Conservation (phyloP, 345 rosid species). For the Pugionium cornutum region DNA sequence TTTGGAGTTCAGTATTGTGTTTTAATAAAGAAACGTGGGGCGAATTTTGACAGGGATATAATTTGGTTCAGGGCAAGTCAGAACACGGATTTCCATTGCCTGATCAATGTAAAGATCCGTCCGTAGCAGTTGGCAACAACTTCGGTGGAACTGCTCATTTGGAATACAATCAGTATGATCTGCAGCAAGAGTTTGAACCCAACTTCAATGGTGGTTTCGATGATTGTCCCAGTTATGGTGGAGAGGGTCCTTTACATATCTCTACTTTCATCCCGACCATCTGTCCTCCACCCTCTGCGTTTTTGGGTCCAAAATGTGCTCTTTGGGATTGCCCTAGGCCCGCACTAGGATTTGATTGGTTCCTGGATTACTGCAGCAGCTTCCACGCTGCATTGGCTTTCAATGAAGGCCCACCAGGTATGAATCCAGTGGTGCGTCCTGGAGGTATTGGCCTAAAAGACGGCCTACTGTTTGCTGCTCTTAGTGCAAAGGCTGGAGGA, state of each 20-base stretch:
- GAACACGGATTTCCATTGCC: conserved; percentile 52
- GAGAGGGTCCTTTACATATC: conserved; percentile 53
- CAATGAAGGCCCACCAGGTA: conserved; percentile 93
- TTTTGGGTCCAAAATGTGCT: conserved; percentile 94
- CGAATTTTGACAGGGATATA: conserved; percentile 52
- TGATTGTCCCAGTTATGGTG: conserved; percentile 47
- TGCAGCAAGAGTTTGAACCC: conserved; percentile 66
- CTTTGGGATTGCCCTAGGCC: conserved; percentile 99
- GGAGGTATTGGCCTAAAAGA: conserved; percentile 93
- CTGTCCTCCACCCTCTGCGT: conserved; percentile 89
- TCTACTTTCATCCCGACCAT: conserved; percentile 54
- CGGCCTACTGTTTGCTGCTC: conserved; percentile 84
- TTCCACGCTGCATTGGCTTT: conserved; percentile 84
- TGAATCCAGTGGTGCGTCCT: conserved; percentile 84
- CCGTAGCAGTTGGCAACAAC: conserved; percentile 46
- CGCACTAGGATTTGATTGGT: conserved; percentile 84
- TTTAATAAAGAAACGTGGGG: background rate
- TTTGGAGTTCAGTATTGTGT: no score
- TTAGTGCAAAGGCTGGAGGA: conserved; percentile 76
- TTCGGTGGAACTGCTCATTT: conserved; percentile 50
- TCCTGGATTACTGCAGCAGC: conserved; percentile 86
- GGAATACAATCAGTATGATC: conserved; percentile 69
- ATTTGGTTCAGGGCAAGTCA: conserved; percentile 59
- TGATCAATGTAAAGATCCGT: conserved; percentile 59
- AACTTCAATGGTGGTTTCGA: conserved; percentile 55